These are phyloP conservation scores for Scheffersomyces parashehatae DNA, from an alignment of 1,139 yeast genomes.

Conservation along the genomic window DNA sequence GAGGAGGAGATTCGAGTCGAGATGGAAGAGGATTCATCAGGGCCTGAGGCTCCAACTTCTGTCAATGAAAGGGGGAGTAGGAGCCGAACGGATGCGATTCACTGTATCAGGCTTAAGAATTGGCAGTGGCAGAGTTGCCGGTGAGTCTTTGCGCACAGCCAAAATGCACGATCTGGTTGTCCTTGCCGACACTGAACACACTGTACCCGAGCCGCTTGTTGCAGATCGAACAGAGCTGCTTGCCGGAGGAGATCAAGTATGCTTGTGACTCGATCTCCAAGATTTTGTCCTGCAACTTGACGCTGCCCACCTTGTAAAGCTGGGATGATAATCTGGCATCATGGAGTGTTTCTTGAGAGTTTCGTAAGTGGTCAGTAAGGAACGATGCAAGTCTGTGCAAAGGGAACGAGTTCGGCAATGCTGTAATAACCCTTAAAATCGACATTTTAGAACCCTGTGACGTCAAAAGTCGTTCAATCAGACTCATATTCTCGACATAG, in stretches of 20 bases:
- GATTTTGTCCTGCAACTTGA: conserved; percentile 36
- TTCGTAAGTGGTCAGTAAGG: conserved; percentile 48
- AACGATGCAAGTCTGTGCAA: conserved; percentile 45
- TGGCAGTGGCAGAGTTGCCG: no score
- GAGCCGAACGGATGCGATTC: no score
- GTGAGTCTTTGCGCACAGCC: conserved; percentile 46
- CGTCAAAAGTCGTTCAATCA: conserved; percentile 45
- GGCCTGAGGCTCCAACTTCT: no score
- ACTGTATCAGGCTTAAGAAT: no score
- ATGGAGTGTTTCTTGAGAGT: conserved; percentile 23
- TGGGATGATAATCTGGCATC: conserved; percentile 32
- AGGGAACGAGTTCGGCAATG: conserved; percentile 53
- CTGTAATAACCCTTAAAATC: conserved; percentile 47
- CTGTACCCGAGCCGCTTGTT: conserved; percentile 61
- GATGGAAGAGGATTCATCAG: no score
- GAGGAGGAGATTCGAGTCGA: no score
- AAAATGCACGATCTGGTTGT: conserved; percentile 64
- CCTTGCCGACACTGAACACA: conserved; percentile 55
- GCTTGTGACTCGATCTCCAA: conserved; percentile 38
- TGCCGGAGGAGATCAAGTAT: conserved; percentile 35
- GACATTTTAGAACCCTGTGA: conserved; percentile 59
- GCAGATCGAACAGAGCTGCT: conserved; percentile 59
- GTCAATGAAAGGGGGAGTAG: no score
- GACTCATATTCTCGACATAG: conserved; percentile 29
- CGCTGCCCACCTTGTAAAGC: conserved; percentile 38